These are phyloP conservation scores for Licmophora abbreviata DNA, from an alignment of 108 stramenopile species.

Conservation along the genomic window DNA sequence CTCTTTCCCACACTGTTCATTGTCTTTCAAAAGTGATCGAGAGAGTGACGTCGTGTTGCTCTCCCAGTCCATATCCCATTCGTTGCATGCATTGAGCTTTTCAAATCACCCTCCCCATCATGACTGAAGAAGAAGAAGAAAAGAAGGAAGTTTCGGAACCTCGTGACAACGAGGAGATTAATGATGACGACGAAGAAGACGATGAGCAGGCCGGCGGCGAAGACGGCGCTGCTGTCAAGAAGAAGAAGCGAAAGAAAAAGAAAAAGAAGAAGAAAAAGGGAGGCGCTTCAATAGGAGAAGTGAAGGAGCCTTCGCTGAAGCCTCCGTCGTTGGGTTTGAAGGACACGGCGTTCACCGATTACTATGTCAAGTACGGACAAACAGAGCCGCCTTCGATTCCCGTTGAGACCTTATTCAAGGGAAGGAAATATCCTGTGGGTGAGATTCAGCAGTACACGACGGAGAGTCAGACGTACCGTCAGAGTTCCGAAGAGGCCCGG, in stretches of 20 bases:
- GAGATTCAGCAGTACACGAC: constrained; percentile 85
- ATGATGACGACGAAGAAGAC: constrained; percentile 31
- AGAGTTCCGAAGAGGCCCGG: constrained; percentile 80
- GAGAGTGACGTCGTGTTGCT: too few species aligned
- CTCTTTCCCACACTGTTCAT: too few species aligned
- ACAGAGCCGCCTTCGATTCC: constrained; percentile 96
- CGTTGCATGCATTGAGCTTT: too few species aligned
- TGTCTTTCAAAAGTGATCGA: too few species aligned
- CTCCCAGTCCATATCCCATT: too few species aligned
- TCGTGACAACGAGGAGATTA: constrained; percentile 37
- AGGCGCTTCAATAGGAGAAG: constrained; percentile 10
- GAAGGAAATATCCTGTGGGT: constrained; percentile 72
- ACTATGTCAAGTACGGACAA: constrained; percentile 90
- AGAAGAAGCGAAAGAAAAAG: constrained; percentile 86
- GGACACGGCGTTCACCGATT: constrained; percentile 86
- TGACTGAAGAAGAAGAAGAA: constrained; percentile 6
- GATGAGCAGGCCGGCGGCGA: constrained; percentile 23
- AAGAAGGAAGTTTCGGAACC: constrained; percentile 25
- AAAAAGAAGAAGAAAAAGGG: constrained; percentile 80
- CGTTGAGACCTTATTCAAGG: constrained; percentile 50
- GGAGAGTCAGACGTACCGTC: constrained; percentile 77
- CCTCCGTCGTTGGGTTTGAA: constrained; percentile 67
- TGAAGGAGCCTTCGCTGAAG: constrained; percentile 58
- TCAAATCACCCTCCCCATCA: too few species aligned
- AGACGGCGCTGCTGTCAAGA: constrained; percentile 34